phyloP scores from a whole-genome alignment of 768 basidiomycete genomes.

The Lactarius quietus region DNA sequence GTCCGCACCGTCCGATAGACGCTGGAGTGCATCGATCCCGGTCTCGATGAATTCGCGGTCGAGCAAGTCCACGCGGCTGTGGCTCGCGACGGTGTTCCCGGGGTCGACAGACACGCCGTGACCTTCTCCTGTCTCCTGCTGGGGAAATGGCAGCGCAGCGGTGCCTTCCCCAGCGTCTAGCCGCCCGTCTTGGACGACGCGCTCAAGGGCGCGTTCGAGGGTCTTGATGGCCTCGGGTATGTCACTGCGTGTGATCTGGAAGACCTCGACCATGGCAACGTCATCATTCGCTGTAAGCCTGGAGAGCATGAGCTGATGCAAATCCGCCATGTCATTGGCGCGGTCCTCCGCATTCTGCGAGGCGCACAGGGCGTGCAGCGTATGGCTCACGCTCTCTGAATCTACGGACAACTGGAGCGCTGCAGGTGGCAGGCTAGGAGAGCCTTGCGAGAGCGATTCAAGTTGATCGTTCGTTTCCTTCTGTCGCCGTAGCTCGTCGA shows the following conservation, averaged over 20 bases:
- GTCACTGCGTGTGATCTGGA: constrained; percentile 61
- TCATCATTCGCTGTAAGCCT: constrained; percentile 59
- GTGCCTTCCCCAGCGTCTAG: constrained; percentile 26
- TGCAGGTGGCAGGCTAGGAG: constrained; percentile 11
- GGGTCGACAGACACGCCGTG: neutral
- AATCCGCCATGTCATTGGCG: constrained; percentile 49
- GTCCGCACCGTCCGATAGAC: too few relatives aligned
- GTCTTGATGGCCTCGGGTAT: constrained; percentile 82
- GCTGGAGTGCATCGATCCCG: constrained; percentile 64
- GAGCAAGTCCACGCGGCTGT: constrained; percentile 43
- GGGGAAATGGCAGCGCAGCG: neutral
- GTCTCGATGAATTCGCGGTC: constrained; percentile 69
- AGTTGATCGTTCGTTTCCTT: constrained; percentile 38
- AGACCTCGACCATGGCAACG: constrained; percentile 55
- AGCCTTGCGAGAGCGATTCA: constrained; percentile 31
- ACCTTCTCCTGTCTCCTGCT: neutral
- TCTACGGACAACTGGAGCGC: constrained; percentile 21
- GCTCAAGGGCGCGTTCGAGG: constrained; percentile 63
- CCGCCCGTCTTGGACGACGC: constrained; percentile 37
- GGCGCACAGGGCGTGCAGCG: constrained; percentile 30
- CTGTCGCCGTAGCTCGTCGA: constrained; percentile 36
- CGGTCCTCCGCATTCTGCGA: constrained; percentile 48
- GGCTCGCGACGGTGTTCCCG: constrained; percentile 1
- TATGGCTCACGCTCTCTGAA: constrained; percentile 6
- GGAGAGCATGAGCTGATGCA: constrained; percentile 54